A percentile compares a stretch with the other conserved stretches of the same genome.
phyloP scores from a whole-genome alignment of 345 rosid genomes.

The Hypericum androsaemum region DNA sequence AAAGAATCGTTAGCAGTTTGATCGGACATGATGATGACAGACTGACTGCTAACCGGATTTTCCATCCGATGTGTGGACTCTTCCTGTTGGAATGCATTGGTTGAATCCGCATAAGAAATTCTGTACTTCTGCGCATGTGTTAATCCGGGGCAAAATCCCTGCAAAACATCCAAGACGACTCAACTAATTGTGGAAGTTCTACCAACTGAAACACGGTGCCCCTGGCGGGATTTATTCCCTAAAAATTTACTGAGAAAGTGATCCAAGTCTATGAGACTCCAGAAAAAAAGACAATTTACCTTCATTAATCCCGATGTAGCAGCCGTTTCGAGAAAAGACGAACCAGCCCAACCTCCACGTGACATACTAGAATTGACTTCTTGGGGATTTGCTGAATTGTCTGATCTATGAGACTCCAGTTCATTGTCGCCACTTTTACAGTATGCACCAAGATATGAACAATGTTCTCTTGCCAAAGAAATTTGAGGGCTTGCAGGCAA shows the following conservation, averaged over 20 bases:
- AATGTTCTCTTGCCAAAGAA: slow-evolving; percentile 71
- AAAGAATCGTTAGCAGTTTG: slow-evolving; percentile 3
- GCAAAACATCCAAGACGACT: slow-evolving; percentile 12
- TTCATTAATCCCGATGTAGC: slow-evolving; percentile 57
- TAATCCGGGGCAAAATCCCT: slow-evolving; percentile 85
- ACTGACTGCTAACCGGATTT: slow-evolving; percentile 5
- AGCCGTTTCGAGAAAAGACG: slow-evolving; percentile 37
- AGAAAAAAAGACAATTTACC: slow-evolving; percentile 31
- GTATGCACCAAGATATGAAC: slow-evolving; percentile 77
- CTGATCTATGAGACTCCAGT: slow-evolving; percentile 25
- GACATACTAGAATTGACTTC: slow-evolving; percentile 33
- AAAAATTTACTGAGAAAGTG: neutral
- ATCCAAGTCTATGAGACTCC: too few species aligned
- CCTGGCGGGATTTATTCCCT: neutral
- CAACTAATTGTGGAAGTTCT: neutral
- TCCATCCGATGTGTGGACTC: slow-evolving; percentile 15
- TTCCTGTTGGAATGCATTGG: slow-evolving; percentile 13
- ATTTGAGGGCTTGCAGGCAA: slow-evolving; percentile 84
- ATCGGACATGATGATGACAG: slow-evolving; percentile 5
- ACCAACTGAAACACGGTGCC: neutral
- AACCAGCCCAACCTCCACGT: slow-evolving; percentile 25
- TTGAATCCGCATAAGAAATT: slow-evolving; percentile 37
- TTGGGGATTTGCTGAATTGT: slow-evolving; percentile 19
- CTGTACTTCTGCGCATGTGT: slow-evolving; percentile 39
- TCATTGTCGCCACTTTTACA: slow-evolving; percentile 41